Evolutionary conservation across 768 basidiomycete genomes (phyloP), one percentile per base, ranked within the genome.

Genomic region (Podaxis pistillaris): DNA sequence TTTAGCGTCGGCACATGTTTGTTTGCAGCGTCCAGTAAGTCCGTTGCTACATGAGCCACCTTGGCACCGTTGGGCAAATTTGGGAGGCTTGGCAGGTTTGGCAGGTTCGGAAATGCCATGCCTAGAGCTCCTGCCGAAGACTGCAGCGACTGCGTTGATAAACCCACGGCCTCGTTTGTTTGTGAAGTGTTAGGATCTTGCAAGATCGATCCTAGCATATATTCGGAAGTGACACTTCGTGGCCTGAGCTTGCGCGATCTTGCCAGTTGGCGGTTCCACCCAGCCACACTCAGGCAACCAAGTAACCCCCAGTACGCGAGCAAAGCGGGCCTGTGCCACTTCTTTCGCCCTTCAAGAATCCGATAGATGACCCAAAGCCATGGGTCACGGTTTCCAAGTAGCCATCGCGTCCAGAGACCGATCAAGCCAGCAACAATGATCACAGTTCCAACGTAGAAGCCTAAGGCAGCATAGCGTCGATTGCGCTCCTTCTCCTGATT

Each of bases 321-420:
- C 49, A 99, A 77, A 7, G 83, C 84, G 1, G 88, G 85, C 13
- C 97, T 81, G 17, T 86, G 90, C 93, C 94, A 95, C 67, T 85
- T 81, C 61, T 81, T 85, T 68, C 79, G 79, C 4, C 94, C 94
- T 66, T 91, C 86, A 3, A 94, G 73, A 40, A 95, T 69, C 83
- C 88, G 95, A 64, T 87, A 84, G 7, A 94, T 72, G 4, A 79
- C 86, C 92, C 92, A 97, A 2, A 93, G 69, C 90, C 91, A 96
- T 1, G 96, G 96, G 74, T 96, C 84, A 54, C 94, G 82, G 56
- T 81, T 78, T 38, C 86, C 87, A 7, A 98, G 81, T 69, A 86
- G 88, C 91, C 94, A 93, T 59, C 87, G 82, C n/a, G 91, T 88
- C 97, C 97, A 99, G 44, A 90, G 80, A 11, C 96, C 97, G 55